Conservation (phyloP, 164 flowering plant genomes). For the Chimonanthus salicifolius region DNA sequence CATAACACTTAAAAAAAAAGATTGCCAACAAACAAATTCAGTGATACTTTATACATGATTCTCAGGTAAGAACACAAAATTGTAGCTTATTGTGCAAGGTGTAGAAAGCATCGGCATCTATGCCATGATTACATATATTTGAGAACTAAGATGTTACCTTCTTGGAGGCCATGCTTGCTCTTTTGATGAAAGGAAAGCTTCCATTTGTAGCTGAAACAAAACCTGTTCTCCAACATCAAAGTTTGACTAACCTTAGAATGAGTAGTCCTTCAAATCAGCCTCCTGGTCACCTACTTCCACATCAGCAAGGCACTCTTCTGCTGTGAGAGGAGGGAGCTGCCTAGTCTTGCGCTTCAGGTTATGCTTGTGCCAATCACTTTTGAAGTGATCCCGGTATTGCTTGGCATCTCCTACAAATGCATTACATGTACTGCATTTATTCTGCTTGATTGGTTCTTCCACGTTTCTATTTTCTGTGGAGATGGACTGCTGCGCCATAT, state of each 20-base stretch:
- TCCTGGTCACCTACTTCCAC: conserved; percentile 53
- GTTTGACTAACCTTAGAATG: conserved; percentile 45
- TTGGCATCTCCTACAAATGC: conserved; percentile 69
- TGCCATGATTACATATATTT: too few relatives aligned
- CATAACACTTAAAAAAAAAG: too few relatives aligned
- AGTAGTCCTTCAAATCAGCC: conserved; percentile 76
- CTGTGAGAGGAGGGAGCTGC: conserved; percentile 81
- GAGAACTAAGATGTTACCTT: too few relatives aligned
- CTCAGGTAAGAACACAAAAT: too few relatives aligned
- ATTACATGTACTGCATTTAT: conserved; percentile 81
- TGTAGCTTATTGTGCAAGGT: too few relatives aligned
- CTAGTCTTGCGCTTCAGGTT: conserved; percentile 77
- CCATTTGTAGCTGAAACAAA: not conserved
- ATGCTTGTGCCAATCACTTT: conserved; percentile 98
- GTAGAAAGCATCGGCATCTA: too few relatives aligned
- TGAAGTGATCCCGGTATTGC: conserved; percentile 80
- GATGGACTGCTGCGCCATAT: conserved; percentile 51
- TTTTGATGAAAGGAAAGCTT: not conserved
- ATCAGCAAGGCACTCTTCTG: conserved; percentile 73
- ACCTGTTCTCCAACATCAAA: not conserved
- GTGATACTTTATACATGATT: too few relatives aligned
- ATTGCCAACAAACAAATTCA: too few relatives aligned
- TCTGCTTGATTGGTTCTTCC: conserved; percentile 52
- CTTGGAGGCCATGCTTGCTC: too few relatives aligned
- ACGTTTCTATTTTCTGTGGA: conserved; percentile 24